Percentiles rank a stretch among this genome's conserved stretches.
These are phyloP conservation scores for Coemansia aciculifera DNA, from an alignment of 192 early-diverging fungal species.

Conservation along the genomic window DNA sequence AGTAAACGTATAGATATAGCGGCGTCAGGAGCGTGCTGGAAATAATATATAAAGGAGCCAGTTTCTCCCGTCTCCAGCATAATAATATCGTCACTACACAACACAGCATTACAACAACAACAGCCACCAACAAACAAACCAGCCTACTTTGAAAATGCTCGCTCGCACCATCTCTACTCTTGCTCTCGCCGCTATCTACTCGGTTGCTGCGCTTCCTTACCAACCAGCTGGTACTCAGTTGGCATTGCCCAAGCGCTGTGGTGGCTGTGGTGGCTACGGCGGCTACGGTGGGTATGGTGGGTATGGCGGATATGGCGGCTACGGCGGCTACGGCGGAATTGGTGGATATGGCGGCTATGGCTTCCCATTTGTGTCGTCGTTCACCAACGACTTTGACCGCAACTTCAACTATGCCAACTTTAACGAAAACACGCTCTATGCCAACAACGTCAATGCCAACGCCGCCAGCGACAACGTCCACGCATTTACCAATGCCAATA, in stretches of 20 bases:
- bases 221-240: background rate
- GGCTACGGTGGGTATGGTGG: background rate
- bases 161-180: slow-evolving; percentile 4
- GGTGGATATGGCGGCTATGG: background rate
- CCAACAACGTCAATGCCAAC: no score
- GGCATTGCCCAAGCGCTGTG: background rate
- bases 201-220: background rate
- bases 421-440: no score
- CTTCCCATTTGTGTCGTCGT: slow-evolving; percentile 15
- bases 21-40: no score
- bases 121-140: background rate
- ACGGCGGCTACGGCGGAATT: background rate
- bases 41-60: background rate
- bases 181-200: background rate
- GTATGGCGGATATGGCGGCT: slow-evolving; percentile 5
- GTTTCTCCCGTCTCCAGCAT: background rate
- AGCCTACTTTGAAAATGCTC: background rate
- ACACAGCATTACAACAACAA: background rate
- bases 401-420: no score
- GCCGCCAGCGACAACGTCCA: no score
- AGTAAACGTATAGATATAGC: background rate
- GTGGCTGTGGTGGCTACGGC: background rate
- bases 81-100: background rate
- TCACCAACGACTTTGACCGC: slow-evolving; percentile 7
- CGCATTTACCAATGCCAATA: no score